Conservation (phyloP, 108 stramenopile genomes). For the Nitzschia putrida region DNA sequence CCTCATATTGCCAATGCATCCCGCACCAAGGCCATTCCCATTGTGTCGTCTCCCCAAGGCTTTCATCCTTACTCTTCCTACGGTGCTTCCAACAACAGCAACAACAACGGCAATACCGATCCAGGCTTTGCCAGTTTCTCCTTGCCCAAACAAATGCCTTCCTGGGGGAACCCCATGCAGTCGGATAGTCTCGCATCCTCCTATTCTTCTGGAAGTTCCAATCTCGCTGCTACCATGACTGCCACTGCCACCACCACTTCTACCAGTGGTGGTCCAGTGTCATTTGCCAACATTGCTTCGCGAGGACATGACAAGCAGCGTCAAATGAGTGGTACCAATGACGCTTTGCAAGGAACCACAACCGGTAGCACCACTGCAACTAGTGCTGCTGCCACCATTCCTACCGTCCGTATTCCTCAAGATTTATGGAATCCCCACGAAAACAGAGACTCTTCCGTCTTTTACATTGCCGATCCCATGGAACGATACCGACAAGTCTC, state of each 20-base stretch:
- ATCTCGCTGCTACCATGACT: no score
- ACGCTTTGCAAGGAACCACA: conserved; percentile 1
- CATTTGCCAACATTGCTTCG: conserved; percentile 60
- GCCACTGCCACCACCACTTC: no score
- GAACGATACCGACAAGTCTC: conserved; percentile 45
- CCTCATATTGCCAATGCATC: conserved; percentile 4
- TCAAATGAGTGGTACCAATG: not conserved
- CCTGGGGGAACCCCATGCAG: conserved; percentile 9
- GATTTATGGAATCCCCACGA: conserved; percentile 63
- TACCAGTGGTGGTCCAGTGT: not conserved
- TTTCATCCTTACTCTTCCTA: not conserved
- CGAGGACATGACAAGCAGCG: conserved; percentile 40
- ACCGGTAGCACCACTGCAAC: not conserved
- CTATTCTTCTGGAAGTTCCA: conserved; percentile 5
- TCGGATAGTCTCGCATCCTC: not conserved
- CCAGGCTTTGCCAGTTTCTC: conserved; percentile 12
- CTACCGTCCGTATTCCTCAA: conserved; percentile 62
- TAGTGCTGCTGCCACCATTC: conserved; percentile 5
- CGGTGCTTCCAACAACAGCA: not conserved
- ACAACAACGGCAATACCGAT: not conserved
- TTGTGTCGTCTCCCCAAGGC: not conserved
- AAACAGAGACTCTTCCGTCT: conserved; percentile 52
- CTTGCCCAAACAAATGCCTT: conserved; percentile 5
- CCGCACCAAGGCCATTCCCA: not conserved
- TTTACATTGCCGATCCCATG: conserved; percentile 61